Evolutionary conservation across 78 protist species (phyloP), one percentile per base, ranked within the genome.

Genomic region (Tieghemostelium lacteum): DNA sequence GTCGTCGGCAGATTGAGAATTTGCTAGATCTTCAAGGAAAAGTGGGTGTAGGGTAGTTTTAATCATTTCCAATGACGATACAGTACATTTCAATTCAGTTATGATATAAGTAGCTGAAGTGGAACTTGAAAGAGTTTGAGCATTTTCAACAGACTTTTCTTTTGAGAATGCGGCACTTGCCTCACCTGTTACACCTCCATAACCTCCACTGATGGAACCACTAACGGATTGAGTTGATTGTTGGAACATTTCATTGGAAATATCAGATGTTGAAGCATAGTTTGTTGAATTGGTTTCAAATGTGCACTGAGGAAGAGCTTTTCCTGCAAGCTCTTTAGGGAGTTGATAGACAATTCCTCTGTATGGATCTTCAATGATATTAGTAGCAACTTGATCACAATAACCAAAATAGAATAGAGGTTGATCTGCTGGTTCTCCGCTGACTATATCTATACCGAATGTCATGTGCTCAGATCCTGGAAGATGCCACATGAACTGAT

Each of bases 291-390:
- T 50, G 7, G 76, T 50, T 26, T 57, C 3, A 28, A 26, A 71
- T 4, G 76, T 71, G 34, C 76, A 71, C 24, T 39, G 45, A n/a
- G 76, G 76, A 22, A 50, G 61, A 12, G 76, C n/a, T 54, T 71
- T 71, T 14, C 19, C 61, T 50, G 4, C 16, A 14, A 58, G 16
- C 64, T 58, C 16, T 22, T 10, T 34, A 39, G 73, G 73, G 6
- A 36, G 2, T 40, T 39, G 22, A 42, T 67, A 67, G 16, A 67
- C 24, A 4, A 6, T n/a, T 24, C 28, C 33, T 16, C 73, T n/a
- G 22, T 45, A 67, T 4, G 33, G 45, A 42, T 67, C 73, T 42
- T 67, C 55, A n/a, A 67, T 2, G n/a, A 45, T 3, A 34, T 8
- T 67, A 14, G 22, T 24, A 4, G 17, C 73, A 2, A 4, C 4